Evolutionary conservation across 768 basidiomycete genomes (phyloP).

Genomic region (Terana coerulea): DNA sequence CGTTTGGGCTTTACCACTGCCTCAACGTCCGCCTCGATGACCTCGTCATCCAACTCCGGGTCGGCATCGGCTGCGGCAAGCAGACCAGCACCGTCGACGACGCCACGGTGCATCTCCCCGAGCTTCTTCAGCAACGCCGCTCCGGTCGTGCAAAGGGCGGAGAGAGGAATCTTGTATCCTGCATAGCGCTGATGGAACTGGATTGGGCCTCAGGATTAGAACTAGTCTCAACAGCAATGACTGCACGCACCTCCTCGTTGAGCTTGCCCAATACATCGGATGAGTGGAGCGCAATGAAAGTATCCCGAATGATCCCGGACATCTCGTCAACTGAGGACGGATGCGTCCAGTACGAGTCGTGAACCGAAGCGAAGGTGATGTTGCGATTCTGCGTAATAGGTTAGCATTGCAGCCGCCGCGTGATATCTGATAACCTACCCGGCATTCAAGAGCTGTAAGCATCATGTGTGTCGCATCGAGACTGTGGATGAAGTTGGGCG

Average conservation of each 20-base stretch:
- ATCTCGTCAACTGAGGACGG: constrained; percentile 82
- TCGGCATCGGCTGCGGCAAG: not conserved
- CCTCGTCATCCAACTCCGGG: not conserved
- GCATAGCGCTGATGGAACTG: constrained; percentile 79
- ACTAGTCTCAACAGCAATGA: not conserved
- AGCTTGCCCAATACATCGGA: constrained; percentile 78
- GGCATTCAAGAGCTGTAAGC: constrained; percentile 88
- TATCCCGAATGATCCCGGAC: constrained; percentile 86
- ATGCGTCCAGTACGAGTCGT: constrained; percentile 99
- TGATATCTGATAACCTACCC: constrained; percentile 41
- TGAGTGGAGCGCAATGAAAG: constrained; percentile 89
- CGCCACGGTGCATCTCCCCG: constrained; percentile 33
- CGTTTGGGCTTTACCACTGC: constrained; percentile 22
- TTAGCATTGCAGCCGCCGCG: constrained; percentile 7
- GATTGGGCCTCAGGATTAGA: constrained; percentile 2
- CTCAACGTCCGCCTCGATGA: constrained; percentile 6
- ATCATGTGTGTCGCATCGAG: constrained; percentile 99
- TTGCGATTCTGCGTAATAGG: constrained; percentile 50
- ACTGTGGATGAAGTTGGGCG: constrained; percentile 97
- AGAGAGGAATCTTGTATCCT: constrained; percentile 62
- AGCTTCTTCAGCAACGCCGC: constrained; percentile 43
- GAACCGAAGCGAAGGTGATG: constrained; percentile 90
- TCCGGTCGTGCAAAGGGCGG: constrained; percentile 34
- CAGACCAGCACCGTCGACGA: not conserved
- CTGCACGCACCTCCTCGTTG: constrained; percentile 58